Evolutionary conservation across 352 stramenopile species (phyloP).

Genomic region (Pythium monospermum): DNA sequence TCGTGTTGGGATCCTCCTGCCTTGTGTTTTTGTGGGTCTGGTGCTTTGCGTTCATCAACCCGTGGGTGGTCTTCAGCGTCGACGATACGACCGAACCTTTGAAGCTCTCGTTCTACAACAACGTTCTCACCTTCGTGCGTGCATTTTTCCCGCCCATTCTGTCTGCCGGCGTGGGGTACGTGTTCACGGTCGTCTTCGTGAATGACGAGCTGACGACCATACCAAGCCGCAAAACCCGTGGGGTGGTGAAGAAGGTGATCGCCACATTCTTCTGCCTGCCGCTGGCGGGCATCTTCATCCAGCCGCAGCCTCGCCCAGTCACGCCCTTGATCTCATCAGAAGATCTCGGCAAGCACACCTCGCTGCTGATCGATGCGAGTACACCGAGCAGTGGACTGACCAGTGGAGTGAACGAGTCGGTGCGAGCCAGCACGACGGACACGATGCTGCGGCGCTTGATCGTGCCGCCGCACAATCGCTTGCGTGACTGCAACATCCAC

Average conservation of each 20-base stretch:
- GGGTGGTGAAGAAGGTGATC: not conserved
- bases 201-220: not conserved
- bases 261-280: not conserved
- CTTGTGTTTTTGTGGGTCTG: too few species aligned
- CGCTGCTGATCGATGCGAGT: not conserved
- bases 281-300: not conserved
- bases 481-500: not conserved
- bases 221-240: not conserved
- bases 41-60: too few species aligned
- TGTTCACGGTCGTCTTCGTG: not conserved
- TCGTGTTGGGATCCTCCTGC: too few species aligned
- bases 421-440: not conserved
- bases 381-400: too few species aligned
- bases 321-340: not conserved
- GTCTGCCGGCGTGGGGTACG: not conserved
- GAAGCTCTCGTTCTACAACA: too few species aligned
- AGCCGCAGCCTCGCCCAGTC: not conserved
- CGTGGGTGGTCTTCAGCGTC: too few species aligned
- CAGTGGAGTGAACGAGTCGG: too few species aligned
- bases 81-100: too few species aligned
- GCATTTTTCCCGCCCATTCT: not conserved
- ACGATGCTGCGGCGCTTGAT: slow-evolving; percentile 7
- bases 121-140: not conserved
- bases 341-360: not conserved
- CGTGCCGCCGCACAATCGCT: not conserved